Evolutionary conservation across 2,329 filamentous ascomycete genomes (phyloP).

Genomic region (Alternaria metachromatica): DNA sequence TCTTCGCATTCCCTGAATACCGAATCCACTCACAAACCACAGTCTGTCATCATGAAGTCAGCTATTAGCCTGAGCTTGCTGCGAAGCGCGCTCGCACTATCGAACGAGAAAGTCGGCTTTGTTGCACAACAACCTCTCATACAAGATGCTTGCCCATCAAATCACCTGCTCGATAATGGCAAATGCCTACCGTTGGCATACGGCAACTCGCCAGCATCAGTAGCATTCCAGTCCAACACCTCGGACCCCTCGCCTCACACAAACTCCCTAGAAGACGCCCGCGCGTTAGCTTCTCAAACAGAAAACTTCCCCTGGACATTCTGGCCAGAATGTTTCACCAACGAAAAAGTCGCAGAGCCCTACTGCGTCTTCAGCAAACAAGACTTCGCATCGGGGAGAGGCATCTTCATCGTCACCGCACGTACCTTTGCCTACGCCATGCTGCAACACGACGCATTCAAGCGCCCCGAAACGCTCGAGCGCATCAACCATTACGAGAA

Average conservation of each 20-base stretch:
- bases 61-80: constrained; percentile 28
- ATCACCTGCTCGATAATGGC: constrained; percentile 29
- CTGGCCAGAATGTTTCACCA: constrained; percentile 43
- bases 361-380: constrained; percentile 42
- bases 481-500: constrained; percentile 33
- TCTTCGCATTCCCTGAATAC: background rate
- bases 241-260: constrained; percentile 14
- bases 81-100: constrained; percentile 29
- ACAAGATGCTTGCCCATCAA: constrained; percentile 33
- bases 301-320: constrained; percentile 42
- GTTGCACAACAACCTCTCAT: constrained; percentile 30
- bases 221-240: constrained; percentile 27
- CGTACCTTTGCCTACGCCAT: constrained; percentile 34
- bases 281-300: constrained; percentile 22
- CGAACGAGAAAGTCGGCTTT: constrained; percentile 26
- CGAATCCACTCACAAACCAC: background rate
- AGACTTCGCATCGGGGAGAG: constrained; percentile 39
- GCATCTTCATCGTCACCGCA: constrained; percentile 41
- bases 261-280: constrained; percentile 30
- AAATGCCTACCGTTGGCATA: constrained; percentile 29
- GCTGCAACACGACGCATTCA: constrained; percentile 40
- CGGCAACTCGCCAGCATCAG: constrained; percentile 2
- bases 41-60: constrained; percentile 27
- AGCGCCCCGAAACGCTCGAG: constrained; percentile 21
- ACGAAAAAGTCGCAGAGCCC: constrained; percentile 30